Evolutionary conservation across 345 rosid genomes (phyloP).

Genomic region (Sonneratia caseolaris): DNA sequence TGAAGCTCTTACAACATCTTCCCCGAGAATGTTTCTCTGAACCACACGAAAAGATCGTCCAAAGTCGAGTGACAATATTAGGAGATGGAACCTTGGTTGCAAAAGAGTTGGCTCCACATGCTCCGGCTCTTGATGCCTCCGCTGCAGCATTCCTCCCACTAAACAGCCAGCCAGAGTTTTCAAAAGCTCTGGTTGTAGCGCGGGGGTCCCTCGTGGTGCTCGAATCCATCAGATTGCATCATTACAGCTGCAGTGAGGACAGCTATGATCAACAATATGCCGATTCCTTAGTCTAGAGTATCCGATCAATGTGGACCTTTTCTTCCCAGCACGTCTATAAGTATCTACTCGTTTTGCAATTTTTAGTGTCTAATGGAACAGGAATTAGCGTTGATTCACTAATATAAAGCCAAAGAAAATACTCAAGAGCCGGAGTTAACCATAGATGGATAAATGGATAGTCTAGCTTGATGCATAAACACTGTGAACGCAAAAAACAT

Average conservation of each 20-base stretch:
- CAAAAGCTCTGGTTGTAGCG: constrained; percentile 45
- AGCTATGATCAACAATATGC: not conserved
- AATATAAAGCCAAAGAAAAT: not conserved
- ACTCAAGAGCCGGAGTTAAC: not conserved
- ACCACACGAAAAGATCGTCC: too few relatives aligned
- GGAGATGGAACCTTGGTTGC: constrained; percentile 58
- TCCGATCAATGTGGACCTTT: not conserved
- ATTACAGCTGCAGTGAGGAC: constrained; percentile 33
- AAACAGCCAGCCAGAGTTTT: constrained; percentile 56
- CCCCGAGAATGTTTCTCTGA: too few relatives aligned
- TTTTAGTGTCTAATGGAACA: not conserved
- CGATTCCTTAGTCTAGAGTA: not conserved
- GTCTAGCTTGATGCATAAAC: not conserved
- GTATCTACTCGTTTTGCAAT: too few relatives aligned
- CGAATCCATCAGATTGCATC: constrained; percentile 49
- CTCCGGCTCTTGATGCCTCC: constrained; percentile 60
- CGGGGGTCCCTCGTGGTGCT: constrained; percentile 37
- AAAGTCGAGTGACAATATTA: not conserved
- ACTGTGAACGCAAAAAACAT: too few relatives aligned
- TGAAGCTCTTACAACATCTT: too few relatives aligned
- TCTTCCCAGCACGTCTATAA: too few relatives aligned
- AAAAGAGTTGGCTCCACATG: constrained; percentile 81
- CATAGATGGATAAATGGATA: not conserved
- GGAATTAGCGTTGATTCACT: not conserved
- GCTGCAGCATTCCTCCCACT: constrained; percentile 40